Percentiles rank a stretch among this genome's conserved stretches.
These are phyloP conservation scores for Brassica rapa DNA, from an alignment of 345 rosid species.

Conservation along the genomic window DNA sequence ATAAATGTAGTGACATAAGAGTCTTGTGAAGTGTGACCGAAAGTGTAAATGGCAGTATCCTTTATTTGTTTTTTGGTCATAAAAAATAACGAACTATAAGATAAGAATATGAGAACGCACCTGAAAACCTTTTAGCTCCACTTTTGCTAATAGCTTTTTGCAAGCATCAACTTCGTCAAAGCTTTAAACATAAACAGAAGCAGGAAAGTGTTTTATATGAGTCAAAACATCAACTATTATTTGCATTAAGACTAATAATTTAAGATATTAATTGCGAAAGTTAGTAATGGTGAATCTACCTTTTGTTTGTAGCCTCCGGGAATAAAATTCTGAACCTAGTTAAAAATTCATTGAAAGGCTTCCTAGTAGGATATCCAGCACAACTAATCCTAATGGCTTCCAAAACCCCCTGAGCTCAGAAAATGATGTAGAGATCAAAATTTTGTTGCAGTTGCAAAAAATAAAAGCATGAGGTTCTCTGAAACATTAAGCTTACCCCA, in stretches of 20 bases:
- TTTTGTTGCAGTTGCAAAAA: conserved; percentile 5
- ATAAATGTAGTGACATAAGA: conserved; percentile 19
- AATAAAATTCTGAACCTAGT: conserved; percentile 69
- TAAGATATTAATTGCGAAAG: conserved; percentile 12
- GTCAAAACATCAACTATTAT: neutral
- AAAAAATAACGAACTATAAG: neutral
- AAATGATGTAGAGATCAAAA: conserved; percentile 6
- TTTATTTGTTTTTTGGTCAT: neutral
- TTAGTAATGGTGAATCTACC: conserved; percentile 48
- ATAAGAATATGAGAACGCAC: conserved; percentile 37
- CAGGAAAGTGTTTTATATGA: conserved; percentile 9
- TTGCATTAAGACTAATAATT: conserved; percentile 9
- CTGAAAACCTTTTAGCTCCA: conserved; percentile 82
- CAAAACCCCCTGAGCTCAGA: conserved; percentile 78
- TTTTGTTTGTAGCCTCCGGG: conserved; percentile 54
- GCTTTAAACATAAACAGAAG: conserved; percentile 44
- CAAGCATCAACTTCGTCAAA: conserved; percentile 72
- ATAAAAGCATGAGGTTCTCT: conserved; percentile 29
- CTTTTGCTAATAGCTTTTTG: conserved; percentile 76
- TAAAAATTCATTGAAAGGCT: conserved; percentile 68
- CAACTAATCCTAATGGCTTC: conserved; percentile 99
- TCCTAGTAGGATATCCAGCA: conserved; percentile 96
- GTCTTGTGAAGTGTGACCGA: conserved; percentile 17
- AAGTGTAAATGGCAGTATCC: neutral
- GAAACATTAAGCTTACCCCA: conserved; percentile 72